Base-by-base conservation (phyloP, 2,329 filamentous ascomycete species). In the Sarocladium strictum region DNA sequence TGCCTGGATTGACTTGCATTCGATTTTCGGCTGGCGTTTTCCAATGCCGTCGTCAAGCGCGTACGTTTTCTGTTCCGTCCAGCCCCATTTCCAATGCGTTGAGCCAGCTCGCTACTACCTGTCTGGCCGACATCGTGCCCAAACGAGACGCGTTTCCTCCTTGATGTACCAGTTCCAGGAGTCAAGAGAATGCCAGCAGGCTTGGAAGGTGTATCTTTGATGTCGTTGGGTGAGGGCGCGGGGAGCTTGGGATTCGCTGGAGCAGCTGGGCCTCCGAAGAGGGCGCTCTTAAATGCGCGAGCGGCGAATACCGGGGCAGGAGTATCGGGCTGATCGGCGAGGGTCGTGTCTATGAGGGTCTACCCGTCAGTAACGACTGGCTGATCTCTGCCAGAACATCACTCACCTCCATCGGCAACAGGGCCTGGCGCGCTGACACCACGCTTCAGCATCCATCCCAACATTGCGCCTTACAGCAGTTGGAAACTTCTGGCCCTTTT, bases 281-380 rank as follows among this genome's bases (percentile, higher is more conserved):
- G 67, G 24, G 81, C 83, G 60, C 77, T 83, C 61, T 81, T 85
- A 63, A 87, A 72, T 5, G 84, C 84, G 56, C 84, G 77, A 35
- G 83, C 83, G 2, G 83, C 84, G 63, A 87, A 87, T 0, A 86
- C 78, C 2, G 84, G 83, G 0, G 81, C 84, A 6, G 84, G 84
- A 15, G 84, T 87, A 60, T 86, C 83, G 37, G 83, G 83, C 29
- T 74, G 73, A 15, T 86, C 83, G 38, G 79, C 60, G 57, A 78
- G 76, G 0, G 75, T 75, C 2, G 62, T 74, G 45, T 76, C 72
- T 74, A 51, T n/a, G n/a, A n/a, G 19, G 12, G 19, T n/a, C 3
- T n/a, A n/a, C 23, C 24, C 26, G 6, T 43, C 17, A 17, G 35
- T 12, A n/a, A n/a, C n/a, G n/a, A n/a, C n/a, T n/a, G n/a, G n/a